phyloP scores from a whole-genome alignment of 139 green algal species.

The Asterochloris sp. region DNA sequence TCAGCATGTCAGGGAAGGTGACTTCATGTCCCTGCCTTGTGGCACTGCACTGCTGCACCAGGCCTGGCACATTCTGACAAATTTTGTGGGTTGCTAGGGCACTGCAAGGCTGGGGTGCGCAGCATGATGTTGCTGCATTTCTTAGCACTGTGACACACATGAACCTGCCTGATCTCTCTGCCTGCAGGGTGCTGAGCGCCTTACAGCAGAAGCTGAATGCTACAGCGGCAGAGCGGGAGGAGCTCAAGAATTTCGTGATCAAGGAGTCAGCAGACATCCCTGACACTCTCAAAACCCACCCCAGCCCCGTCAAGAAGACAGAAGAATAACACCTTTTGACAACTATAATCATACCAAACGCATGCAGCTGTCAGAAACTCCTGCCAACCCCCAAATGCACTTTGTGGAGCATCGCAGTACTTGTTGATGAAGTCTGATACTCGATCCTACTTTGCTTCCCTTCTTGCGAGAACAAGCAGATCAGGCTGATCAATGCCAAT shows the following conservation, averaged over 20 bases:
- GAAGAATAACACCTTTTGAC: too few relatives aligned
- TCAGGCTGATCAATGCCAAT: too few relatives aligned
- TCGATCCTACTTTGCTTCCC: too few relatives aligned
- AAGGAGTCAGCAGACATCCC: slow-evolving; percentile 26
- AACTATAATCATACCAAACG: too few relatives aligned
- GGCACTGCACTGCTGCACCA: neutral
- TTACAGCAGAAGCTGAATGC: slow-evolving; percentile 30
- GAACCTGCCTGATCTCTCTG: neutral
- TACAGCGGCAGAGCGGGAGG: slow-evolving; percentile 26
- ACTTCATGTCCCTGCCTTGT: neutral
- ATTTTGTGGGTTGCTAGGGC: neutral
- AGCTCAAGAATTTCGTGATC: slow-evolving; percentile 38
- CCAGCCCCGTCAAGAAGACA: slow-evolving; percentile 1
- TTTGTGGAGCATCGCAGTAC: too few relatives aligned
- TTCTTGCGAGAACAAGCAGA: too few relatives aligned
- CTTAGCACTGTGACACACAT: too few relatives aligned
- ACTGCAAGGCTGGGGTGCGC: neutral
- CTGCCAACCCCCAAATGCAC: too few relatives aligned
- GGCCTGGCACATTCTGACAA: neutral
- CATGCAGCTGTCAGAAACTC: too few relatives aligned
- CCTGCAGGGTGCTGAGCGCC: slow-evolving; percentile 27
- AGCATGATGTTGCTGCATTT: too few relatives aligned
- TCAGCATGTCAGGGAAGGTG: neutral
- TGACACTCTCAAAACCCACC: slow-evolving; percentile 27
- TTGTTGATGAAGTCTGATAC: too few relatives aligned